Evolutionary conservation across 805 yeast species (phyloP).

Genomic region (Candida alai): DNA sequence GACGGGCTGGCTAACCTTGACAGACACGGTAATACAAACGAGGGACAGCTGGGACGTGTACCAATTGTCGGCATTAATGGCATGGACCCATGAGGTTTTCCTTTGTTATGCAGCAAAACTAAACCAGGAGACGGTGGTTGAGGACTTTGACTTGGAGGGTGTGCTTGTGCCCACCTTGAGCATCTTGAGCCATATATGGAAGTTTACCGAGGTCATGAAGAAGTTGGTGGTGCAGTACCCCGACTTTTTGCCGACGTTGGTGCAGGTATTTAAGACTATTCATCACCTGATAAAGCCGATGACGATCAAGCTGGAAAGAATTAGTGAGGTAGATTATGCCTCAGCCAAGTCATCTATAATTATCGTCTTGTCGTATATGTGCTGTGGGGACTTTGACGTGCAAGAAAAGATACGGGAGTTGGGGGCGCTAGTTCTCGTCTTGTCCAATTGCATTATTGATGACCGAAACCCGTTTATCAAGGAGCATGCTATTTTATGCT

Average conservation of each 20-base stretch:
- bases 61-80: conserved; percentile 33
- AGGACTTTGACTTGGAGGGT: conserved; percentile 10
- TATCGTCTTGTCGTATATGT: conserved; percentile 60
- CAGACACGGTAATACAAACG: conserved; percentile 25
- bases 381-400: conserved; percentile 45
- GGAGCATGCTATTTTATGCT: conserved; percentile 78
- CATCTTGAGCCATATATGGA: conserved; percentile 38
- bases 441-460: conserved; percentile 83
- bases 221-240: conserved; percentile 35
- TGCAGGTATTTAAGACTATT: conserved; percentile 34
- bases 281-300: conserved; percentile 38
- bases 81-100: conserved; percentile 38
- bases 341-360: conserved; percentile 62
- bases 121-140: conserved; percentile 9
- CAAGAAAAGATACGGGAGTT: conserved; percentile 66
- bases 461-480: conserved; percentile 84
- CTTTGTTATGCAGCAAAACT: conserved; percentile 16
- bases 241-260: conserved; percentile 29
- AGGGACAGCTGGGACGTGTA: conserved; percentile 40
- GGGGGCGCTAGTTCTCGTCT: conserved; percentile 66
- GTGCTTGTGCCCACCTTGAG: conserved; percentile 13
- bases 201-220: conserved; percentile 37
- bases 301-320: conserved; percentile 24
- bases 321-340: conserved; percentile 43
- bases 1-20: conserved; percentile 22